Base-by-base conservation (phyloP, 2,329 filamentous ascomycete genomes). In the Alternaria dauci region DNA sequence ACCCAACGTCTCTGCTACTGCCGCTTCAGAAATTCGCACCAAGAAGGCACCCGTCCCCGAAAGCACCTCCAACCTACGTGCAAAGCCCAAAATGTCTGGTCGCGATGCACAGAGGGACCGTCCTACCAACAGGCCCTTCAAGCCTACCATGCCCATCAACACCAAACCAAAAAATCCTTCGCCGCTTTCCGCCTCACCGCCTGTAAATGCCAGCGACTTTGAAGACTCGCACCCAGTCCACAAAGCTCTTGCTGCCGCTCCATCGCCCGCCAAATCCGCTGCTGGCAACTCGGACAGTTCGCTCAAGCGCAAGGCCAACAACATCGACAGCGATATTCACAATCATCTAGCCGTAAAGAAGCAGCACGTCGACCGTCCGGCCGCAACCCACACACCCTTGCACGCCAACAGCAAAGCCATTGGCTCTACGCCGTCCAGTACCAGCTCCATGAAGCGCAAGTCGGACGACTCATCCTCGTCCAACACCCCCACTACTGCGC, bases 101-200 rank as follows among this genome's bases (percentile, higher is more conserved):
- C 69, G 71, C 34, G 71, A 76, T 46, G 46, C 66, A 9, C 66
- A 68, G 30, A 65, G 54, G 48, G 65, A 67, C 36, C 72, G 66
- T 44, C 66, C 64, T 28, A 23, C 30, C 14, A 57, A 60, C 32
- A 73, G 64, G 30, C 66, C 71, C 38, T 67, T 63, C 55, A 76
- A 72, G 48, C 73, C 74, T n/a, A 63, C 70, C 18, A 71, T 72
- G 69, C 69, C 74, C 28, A 59, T 74, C 25, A 76, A 80, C 78
- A 87, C 81, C 61, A 87, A 85, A 42, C 86, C 87, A 2, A 85
- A 84, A 70, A 88, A 88, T 54, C 86, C 86, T 2, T 89, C 87
- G 16, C 87, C 86, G 12, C 82, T 89, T 11, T 86, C 85, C 9
- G 86, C 85, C 7, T 88, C 87, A 2, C 86, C 86, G 23, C 86